A percentile compares a stretch with the other conserved stretches of the same genome.
Conservation (phyloP, 73 alveolate genomes). For the Diophrys sp. region DNA sequence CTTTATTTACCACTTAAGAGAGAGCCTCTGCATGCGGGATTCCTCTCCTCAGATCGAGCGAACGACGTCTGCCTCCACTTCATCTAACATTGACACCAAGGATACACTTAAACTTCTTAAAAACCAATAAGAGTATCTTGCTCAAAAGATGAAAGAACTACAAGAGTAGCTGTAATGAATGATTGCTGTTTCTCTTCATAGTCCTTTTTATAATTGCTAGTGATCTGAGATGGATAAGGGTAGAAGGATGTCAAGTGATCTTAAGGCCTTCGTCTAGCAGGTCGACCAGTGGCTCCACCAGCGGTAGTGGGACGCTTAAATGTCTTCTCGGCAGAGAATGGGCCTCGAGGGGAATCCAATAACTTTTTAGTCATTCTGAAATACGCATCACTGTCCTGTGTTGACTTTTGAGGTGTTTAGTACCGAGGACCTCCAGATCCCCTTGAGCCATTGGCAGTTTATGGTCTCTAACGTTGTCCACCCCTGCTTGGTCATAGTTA, state of each 20-base stretch:
- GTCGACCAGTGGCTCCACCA: not conserved
- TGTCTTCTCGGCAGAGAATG: not conserved
- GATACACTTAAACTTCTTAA: too few species aligned
- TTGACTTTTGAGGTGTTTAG: not conserved
- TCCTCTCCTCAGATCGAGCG: too few species aligned
- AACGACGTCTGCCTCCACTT: too few species aligned
- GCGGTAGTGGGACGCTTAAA: not conserved
- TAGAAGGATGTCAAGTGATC: not conserved
- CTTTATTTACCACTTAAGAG: too few species aligned
- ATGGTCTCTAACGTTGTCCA: not conserved
- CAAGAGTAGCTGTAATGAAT: too few species aligned
- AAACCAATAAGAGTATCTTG: too few species aligned
- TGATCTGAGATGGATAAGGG: not conserved
- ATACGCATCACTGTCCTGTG: not conserved
- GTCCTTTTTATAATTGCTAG: not conserved
- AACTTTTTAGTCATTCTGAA: not conserved
- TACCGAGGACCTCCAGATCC: not conserved
- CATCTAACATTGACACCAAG: too few species aligned
- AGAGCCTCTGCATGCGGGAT: too few species aligned
- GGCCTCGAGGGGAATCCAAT: not conserved
- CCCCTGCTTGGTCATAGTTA: not conserved
- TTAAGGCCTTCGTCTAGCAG: not conserved
- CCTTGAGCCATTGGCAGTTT: not conserved
- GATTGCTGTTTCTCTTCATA: constrained; percentile 1
- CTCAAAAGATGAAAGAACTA: too few species aligned